phyloP scores from a whole-genome alignment of 768 basidiomycete genomes.

The Tricholoma furcatifolium region DNA sequence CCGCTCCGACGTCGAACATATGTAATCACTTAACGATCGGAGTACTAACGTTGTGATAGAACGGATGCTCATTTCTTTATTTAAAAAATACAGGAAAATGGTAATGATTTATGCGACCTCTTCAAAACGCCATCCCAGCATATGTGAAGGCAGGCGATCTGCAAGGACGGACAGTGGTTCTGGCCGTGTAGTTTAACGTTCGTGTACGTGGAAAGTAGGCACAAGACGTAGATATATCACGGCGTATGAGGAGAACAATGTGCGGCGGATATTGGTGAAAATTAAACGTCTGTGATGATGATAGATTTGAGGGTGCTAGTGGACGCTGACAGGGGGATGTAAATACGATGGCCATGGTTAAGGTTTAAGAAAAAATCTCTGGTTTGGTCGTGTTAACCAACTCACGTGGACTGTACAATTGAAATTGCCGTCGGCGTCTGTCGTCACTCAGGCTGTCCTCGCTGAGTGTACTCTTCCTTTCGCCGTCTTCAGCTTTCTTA shows the following conservation, averaged over 20 bases:
- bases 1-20: not conserved
- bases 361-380: too few species aligned
- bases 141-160: constrained; percentile 55
- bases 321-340: too few species aligned
- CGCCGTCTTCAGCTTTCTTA: not conserved
- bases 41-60: too few species aligned
- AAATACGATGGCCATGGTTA: too few species aligned
- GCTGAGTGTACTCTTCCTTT: too few species aligned
- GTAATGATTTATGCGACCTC: constrained; percentile 30
- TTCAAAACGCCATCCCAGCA: constrained; percentile 50
- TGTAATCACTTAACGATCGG: constrained; percentile 1
- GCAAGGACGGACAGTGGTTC: constrained; percentile 40
- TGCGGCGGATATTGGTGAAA: not conserved
- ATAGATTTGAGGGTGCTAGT: not conserved
- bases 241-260: constrained; percentile 29
- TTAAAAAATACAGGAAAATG: not conserved
- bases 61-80: not conserved
- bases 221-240: constrained; percentile 65
- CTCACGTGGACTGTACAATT: too few species aligned
- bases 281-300: not conserved
- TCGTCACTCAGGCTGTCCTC: too few species aligned
- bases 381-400: too few species aligned
- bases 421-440: too few species aligned
- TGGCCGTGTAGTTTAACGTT: constrained; percentile 75
- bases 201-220: constrained; percentile 39